phyloP scores from a whole-genome alignment of 495 filamentous ascomycete species.

The Penicillium coprophilum region DNA sequence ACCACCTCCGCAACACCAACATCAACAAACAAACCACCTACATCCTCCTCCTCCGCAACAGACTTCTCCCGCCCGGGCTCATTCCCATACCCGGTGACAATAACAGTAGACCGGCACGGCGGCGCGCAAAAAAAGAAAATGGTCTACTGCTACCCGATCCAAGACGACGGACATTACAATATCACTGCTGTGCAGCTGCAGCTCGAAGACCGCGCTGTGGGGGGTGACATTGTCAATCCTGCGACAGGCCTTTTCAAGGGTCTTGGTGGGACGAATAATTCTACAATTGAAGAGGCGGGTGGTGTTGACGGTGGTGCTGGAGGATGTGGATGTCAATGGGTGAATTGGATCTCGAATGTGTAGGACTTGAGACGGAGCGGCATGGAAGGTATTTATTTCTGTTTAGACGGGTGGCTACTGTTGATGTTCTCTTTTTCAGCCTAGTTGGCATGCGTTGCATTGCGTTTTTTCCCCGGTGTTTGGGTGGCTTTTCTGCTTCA shows the following conservation, averaged over 20 bases:
- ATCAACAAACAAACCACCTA: constrained; percentile 17
- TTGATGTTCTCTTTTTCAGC: neutral
- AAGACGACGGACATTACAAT: constrained; percentile 50
- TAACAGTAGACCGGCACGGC: constrained; percentile 80
- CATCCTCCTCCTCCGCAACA: constrained; percentile 47
- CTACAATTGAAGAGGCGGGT: constrained; percentile 39
- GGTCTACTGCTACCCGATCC: constrained; percentile 67
- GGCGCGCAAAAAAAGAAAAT: constrained; percentile 62
- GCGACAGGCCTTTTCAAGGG: constrained; percentile 47
- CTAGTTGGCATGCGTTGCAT: neutral
- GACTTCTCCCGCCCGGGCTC: constrained; percentile 63
- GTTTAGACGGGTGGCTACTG: neutral
- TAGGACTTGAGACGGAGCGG: neutral
- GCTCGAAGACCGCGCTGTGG: constrained; percentile 57
- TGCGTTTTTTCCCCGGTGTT: neutral
- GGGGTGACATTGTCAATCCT: constrained; percentile 61
- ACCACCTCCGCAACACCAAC: constrained; percentile 25
- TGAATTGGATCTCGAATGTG: constrained; percentile 53
- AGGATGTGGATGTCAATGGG: constrained; percentile 73
- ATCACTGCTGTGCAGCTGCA: constrained; percentile 52
- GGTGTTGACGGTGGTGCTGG: constrained; percentile 70
- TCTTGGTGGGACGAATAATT: constrained; percentile 13
- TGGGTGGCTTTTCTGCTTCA: neutral
- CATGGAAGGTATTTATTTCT: neutral
- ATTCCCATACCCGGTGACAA: constrained; percentile 83